These are phyloP conservation scores for Tetraselmis chui DNA, from an alignment of 139 green algal genomes.

Conservation along the genomic window DNA sequence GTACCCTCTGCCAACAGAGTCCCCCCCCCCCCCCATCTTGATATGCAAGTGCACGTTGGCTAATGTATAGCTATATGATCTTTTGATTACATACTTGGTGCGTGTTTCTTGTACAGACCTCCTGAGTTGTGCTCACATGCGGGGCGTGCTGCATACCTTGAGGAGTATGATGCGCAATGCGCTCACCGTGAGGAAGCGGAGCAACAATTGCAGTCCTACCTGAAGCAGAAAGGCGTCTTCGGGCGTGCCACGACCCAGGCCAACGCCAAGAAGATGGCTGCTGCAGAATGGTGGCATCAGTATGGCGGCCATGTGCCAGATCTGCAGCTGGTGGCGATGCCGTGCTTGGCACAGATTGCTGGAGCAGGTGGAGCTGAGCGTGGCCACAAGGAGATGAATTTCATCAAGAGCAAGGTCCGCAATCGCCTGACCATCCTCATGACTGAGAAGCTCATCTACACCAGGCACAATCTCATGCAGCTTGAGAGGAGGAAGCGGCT, in stretches of 20 bases:
- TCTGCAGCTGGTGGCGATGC: not conserved
- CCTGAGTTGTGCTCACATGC: not conserved
- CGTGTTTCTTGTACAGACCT: not conserved
- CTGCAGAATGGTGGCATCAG: not conserved
- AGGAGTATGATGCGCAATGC: not conserved
- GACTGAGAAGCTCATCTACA: not conserved
- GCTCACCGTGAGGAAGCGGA: not conserved
- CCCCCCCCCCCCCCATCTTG: not conserved
- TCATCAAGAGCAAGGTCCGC: not conserved
- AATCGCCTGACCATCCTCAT: not conserved
- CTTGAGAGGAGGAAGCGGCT: not conserved
- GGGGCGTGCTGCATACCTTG: not conserved
- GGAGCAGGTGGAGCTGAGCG: not conserved
- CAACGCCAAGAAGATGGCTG: not conserved
- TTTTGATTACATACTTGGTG: conserved; percentile 1
- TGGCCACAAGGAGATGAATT: not conserved
- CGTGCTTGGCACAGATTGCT: not conserved
- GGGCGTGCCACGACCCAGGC: not conserved
- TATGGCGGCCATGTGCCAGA: not conserved
- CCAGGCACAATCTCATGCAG: not conserved
- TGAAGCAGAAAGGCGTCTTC: not conserved
- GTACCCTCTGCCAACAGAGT: not conserved
- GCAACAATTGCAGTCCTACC: not conserved
- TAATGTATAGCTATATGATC: not conserved
- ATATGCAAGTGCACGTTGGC: not conserved